Evolutionary conservation across 768 basidiomycete genomes (phyloP).

Genomic region (Trametes maxima): DNA sequence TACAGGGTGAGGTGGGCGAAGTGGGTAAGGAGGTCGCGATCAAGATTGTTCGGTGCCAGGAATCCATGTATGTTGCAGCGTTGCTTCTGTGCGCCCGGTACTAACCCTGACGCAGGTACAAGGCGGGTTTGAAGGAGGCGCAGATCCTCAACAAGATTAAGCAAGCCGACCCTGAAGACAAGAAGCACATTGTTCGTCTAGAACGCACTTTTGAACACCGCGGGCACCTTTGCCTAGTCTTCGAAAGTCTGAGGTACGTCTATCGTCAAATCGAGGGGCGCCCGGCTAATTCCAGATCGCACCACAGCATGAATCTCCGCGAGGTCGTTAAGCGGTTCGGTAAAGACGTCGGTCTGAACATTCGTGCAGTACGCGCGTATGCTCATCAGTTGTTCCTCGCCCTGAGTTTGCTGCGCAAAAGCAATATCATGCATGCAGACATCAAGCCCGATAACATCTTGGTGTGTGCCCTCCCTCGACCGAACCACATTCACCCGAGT

Average conservation of each 20-base stretch:
- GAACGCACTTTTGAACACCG: slow-evolving; percentile 96
- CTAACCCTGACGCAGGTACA: slow-evolving; percentile 62
- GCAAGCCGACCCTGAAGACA: slow-evolving; percentile 93
- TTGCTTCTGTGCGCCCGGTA: background rate
- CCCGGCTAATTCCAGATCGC: slow-evolving; percentile 12
- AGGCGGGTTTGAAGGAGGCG: slow-evolving; percentile 90
- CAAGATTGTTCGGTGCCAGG: slow-evolving; percentile 94
- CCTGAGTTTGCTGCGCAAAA: slow-evolving; percentile 81
- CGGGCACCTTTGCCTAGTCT: slow-evolving; percentile 94
- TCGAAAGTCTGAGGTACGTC: slow-evolving; percentile 86
- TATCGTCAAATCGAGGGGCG: background rate
- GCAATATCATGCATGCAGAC: slow-evolving; percentile 96
- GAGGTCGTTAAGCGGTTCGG: slow-evolving; percentile 98
- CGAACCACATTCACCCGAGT: background rate
- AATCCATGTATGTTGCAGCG: slow-evolving; percentile 76
- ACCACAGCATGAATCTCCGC: slow-evolving; percentile 89
- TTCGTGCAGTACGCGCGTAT: slow-evolving; percentile 98
- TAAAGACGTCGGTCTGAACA: slow-evolving; percentile 95
- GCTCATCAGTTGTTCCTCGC: slow-evolving; percentile 94
- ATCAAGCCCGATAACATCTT: slow-evolving; percentile 99
- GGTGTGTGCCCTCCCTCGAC: slow-evolving; percentile 47
- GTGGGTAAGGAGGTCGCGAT: slow-evolving; percentile 86
- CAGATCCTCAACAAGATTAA: slow-evolving; percentile 85
- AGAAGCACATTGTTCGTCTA: slow-evolving; percentile 93
- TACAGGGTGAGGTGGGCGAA: slow-evolving; percentile 61